Evolutionary conservation across 495 filamentous ascomycete species (phyloP).

Genomic region (Penicillium roqueforti): DNA sequence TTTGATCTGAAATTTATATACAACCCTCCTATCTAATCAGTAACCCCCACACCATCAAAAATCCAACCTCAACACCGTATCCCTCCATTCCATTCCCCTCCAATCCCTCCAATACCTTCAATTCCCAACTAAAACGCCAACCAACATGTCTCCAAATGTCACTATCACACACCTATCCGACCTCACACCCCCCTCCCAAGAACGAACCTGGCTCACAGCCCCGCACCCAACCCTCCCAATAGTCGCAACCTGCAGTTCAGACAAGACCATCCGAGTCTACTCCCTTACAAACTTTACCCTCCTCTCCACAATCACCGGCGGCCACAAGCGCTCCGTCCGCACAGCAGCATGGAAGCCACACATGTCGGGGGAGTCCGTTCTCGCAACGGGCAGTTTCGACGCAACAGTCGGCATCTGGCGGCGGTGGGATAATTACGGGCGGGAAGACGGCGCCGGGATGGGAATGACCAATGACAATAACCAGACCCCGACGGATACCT

Average conservation of each 20-base stretch:
- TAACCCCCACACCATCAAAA: slow-evolving; percentile 6
- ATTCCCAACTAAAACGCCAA: background rate
- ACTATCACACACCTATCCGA: slow-evolving; percentile 31
- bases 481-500: slow-evolving; percentile 16
- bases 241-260: slow-evolving; percentile 80
- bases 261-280: slow-evolving; percentile 83
- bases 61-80: background rate
- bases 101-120: background rate
- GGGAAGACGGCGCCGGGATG: slow-evolving; percentile 25
- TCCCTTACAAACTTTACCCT: slow-evolving; percentile 74
- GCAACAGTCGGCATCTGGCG: slow-evolving; percentile 86
- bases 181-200: slow-evolving; percentile 56
- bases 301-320: slow-evolving; percentile 74
- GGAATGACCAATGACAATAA: background rate
- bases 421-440: slow-evolving; percentile 51
- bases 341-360: slow-evolving; percentile 80
- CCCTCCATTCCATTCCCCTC: background rate
- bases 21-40: slow-evolving; percentile 11
- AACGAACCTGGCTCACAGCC: slow-evolving; percentile 79
- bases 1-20: no score
- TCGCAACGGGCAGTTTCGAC: slow-evolving; percentile 92
- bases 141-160: background rate
- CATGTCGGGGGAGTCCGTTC: slow-evolving; percentile 57
- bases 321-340: slow-evolving; percentile 83
- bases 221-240: slow-evolving; percentile 86